Evolutionary conservation across 2,329 filamentous ascomycete genomes (phyloP), one percentile per base, ranked within the genome.

Genomic region (Aspergillus ochraceoroseus): DNA sequence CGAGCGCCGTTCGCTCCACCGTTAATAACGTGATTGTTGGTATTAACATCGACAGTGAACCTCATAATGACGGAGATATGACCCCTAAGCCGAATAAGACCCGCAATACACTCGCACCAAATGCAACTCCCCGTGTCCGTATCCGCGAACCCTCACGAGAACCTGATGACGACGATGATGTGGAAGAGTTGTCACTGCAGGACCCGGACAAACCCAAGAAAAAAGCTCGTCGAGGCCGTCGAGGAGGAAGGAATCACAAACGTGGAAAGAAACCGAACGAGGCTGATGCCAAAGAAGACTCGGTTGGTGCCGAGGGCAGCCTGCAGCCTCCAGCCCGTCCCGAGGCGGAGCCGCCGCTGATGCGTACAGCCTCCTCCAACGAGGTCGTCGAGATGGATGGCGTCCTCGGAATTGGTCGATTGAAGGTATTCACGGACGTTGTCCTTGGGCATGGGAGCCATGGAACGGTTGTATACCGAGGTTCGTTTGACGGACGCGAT

Each of bases 391-490:
- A 66, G 2, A 75, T 75, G 34, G 82, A 86, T 30, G 82, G 82
- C 23, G 61, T 68, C 8, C 69, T 80, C 45, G 72, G 75, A 30
- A 80, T 82, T 53, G 79, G 78, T 36, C 79, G 76, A 45, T 65
- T 82, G 15, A 72, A 71, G 38, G 78, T 82, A 19, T 70, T 76
- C 49, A 79, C 75, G 15, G 74, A 80, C 52, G 71, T 70, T 19
- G 72, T 81, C 12, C 70, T 83, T 26, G 80, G 80, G 1, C 75
- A 87, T 44, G 92, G 92, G 39, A 96, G 90, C 63, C 94, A 95
- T 59, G 92, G 92, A n/a, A 98, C 92, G 0, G 81, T 94, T 38
- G 92, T 98, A 0, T 96, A 92, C 63, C 83, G 87, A 33, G 92
- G 92, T n/a, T 86, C 82, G 38, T 96, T 94, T 61, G 92, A 94